These are phyloP conservation scores for Trypanosomatidae sp. DNA, from an alignment of 208 protist species.

Conservation along the genomic window DNA sequence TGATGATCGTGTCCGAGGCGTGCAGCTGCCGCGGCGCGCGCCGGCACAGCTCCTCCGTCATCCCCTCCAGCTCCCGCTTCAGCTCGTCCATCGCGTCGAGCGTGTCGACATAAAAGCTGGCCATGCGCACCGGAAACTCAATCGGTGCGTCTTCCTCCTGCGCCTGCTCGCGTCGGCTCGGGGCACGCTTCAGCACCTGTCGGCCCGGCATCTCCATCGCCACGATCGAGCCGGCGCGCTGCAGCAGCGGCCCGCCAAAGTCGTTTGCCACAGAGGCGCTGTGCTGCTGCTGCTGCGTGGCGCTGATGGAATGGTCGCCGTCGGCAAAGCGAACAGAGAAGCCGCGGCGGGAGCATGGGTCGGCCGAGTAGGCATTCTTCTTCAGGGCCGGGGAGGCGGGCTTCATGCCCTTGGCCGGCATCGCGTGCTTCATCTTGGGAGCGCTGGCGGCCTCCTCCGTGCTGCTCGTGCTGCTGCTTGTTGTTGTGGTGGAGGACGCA, in stretches of 20 bases:
- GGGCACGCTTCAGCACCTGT: constrained; percentile 62
- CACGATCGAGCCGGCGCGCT: constrained; percentile 44
- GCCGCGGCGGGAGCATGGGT: constrained; percentile 11
- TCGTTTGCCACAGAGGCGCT: constrained; percentile 17
- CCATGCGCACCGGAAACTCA: constrained; percentile 56
- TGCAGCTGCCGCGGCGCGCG: constrained; percentile 73
- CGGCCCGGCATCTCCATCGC: constrained; percentile 69
- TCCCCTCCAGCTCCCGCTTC: constrained; percentile 60
- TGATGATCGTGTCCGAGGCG: constrained; percentile 73
- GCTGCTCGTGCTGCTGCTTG: constrained; percentile 6
- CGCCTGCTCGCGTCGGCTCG: constrained; percentile 36
- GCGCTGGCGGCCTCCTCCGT: constrained; percentile 4
- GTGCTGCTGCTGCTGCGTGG: no score
- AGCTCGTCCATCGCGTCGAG: no score
- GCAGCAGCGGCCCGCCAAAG: constrained; percentile 29
- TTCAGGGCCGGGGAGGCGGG: constrained; percentile 10
- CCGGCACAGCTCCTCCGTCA: constrained; percentile 71
- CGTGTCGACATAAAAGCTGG: no score
- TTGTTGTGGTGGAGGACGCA: not conserved
- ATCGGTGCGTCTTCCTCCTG: constrained; percentile 26
- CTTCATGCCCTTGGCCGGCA: constrained; percentile 7
- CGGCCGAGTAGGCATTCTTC: not conserved
- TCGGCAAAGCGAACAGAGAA: constrained; percentile 38
- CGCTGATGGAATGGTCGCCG: not conserved
- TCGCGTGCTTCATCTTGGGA: not conserved